These are phyloP conservation scores for Russula olivacea DNA, from an alignment of 768 basidiomycete genomes.

Conservation along the genomic window DNA sequence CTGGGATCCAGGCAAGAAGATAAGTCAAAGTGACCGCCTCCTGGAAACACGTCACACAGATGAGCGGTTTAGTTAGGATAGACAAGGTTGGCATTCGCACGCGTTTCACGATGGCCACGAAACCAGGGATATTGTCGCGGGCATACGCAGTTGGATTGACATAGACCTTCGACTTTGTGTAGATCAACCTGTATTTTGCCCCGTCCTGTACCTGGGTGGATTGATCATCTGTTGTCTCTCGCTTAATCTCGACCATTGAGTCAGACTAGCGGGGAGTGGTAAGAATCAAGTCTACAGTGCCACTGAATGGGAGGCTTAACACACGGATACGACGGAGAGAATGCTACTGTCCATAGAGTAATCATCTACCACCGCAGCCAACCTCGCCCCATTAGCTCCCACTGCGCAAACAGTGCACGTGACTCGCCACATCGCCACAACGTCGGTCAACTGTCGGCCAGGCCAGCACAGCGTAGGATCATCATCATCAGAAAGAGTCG, in stretches of 20 bases:
- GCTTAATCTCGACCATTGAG: constrained; percentile 77
- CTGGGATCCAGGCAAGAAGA: constrained; percentile 91
- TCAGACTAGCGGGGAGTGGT: constrained; percentile 32
- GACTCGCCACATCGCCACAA: neutral
- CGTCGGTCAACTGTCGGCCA: no score
- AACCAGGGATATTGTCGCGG: constrained; percentile 91
- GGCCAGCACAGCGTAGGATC: neutral
- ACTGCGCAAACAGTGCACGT: neutral
- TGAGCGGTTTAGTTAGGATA: constrained; percentile 21
- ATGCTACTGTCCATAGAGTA: constrained; percentile 3
- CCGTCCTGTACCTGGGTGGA: constrained; percentile 41
- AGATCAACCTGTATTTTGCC: constrained; percentile 65
- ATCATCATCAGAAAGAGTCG: neutral
- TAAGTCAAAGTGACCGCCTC: constrained; percentile 72
- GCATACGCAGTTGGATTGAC: constrained; percentile 91
- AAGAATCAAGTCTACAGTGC: neutral
- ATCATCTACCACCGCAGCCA: neutral
- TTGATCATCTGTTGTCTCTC: constrained; percentile 29
- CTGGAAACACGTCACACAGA: constrained; percentile 33
- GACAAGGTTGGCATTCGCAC: constrained; percentile 39
- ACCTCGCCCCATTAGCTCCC: neutral
- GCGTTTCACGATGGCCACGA: constrained; percentile 85
- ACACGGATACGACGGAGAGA: constrained; percentile 12
- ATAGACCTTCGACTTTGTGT: constrained; percentile 92
- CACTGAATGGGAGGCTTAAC: constrained; percentile 3